Conservation (phyloP, 2,329 filamentous ascomycete species). For the Colletotrichum simmondsii region DNA sequence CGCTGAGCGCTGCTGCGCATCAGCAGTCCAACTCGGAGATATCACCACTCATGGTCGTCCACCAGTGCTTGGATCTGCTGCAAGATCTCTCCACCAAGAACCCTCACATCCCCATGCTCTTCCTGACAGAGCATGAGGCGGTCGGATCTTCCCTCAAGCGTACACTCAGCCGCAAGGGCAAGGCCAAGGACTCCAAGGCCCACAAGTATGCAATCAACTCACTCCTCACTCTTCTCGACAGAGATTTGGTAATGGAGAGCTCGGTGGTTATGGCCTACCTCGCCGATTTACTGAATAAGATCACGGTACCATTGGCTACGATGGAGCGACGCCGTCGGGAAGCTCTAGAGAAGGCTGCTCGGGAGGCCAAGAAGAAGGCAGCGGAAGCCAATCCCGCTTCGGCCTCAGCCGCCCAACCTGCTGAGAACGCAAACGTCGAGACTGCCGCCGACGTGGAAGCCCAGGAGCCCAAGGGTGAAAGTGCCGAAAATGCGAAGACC, state of each 20-base stretch:
- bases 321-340: constrained; percentile 87
- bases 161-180: constrained; percentile 83
- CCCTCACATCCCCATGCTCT: constrained; percentile 87
- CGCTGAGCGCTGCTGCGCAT: constrained; percentile 56
- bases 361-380: constrained; percentile 47
- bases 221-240: constrained; percentile 85
- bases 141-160: constrained; percentile 81
- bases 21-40: constrained; percentile 80
- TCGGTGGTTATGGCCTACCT: constrained; percentile 96
- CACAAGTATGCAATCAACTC: constrained; percentile 94
- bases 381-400: constrained; percentile 18
- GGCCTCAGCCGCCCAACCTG: constrained; percentile 34
- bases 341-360: constrained; percentile 59
- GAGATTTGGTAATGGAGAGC: constrained; percentile 96
- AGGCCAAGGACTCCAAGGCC: constrained; percentile 84
- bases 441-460: constrained; percentile 28
- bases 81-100: constrained; percentile 88
- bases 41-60: constrained; percentile 93
- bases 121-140: constrained; percentile 91
- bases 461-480: constrained; percentile 1
- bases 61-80: constrained; percentile 90
- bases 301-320: constrained; percentile 86
- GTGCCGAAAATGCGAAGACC: constrained; percentile 42
- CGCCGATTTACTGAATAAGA: constrained; percentile 85
- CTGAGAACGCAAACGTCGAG: constrained; percentile 37